Conservation (phyloP, 495 filamentous ascomycete species). For the Echria macrotheca region DNA sequence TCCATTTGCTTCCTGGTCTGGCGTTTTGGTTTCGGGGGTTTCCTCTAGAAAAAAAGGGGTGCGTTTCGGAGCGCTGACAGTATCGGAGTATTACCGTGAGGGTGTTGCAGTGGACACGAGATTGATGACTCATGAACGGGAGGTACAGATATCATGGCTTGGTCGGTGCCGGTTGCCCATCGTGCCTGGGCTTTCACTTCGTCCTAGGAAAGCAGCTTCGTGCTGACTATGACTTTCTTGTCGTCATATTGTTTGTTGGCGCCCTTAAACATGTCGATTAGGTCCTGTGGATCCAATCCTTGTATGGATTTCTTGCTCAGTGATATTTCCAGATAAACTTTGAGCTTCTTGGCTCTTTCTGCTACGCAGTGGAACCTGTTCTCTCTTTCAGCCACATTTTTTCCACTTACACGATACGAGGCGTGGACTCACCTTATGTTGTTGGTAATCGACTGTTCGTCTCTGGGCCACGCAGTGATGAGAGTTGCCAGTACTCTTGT, state of each 20-base stretch:
- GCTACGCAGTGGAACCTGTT: slow-evolving; percentile 27
- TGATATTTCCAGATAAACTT: slow-evolving; percentile 27
- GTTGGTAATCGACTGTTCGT: slow-evolving; percentile 13
- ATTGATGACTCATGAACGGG: too few species aligned
- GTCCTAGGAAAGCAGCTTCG: slow-evolving; percentile 5
- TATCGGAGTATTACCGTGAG: not conserved
- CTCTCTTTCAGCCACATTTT: too few species aligned
- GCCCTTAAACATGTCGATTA: slow-evolving; percentile 26
- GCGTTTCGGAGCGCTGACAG: not conserved
- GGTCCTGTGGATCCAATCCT: slow-evolving; percentile 19
- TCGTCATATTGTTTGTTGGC: slow-evolving; percentile 24
- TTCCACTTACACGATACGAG: too few species aligned
- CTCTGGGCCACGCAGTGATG: slow-evolving; percentile 30
- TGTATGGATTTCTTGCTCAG: slow-evolving; percentile 19
- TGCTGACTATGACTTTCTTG: slow-evolving; percentile 23
- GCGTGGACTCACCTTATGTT: slow-evolving; percentile 33
- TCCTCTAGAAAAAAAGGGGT: not conserved
- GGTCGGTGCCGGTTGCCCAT: too few species aligned
- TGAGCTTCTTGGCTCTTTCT: slow-evolving; percentile 23
- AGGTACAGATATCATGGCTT: too few species aligned
- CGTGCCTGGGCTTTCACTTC: too few species aligned
- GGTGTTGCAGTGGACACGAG: not conserved
- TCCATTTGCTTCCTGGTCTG: too few species aligned
- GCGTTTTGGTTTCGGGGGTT: not conserved
- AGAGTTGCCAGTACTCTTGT: slow-evolving; percentile 29